Percentiles rank a stretch among this genome's conserved stretches.
These are phyloP conservation scores for Sugiyamaella xylanicola DNA, from an alignment of 1,139 yeast genomes.

Conservation along the genomic window DNA sequence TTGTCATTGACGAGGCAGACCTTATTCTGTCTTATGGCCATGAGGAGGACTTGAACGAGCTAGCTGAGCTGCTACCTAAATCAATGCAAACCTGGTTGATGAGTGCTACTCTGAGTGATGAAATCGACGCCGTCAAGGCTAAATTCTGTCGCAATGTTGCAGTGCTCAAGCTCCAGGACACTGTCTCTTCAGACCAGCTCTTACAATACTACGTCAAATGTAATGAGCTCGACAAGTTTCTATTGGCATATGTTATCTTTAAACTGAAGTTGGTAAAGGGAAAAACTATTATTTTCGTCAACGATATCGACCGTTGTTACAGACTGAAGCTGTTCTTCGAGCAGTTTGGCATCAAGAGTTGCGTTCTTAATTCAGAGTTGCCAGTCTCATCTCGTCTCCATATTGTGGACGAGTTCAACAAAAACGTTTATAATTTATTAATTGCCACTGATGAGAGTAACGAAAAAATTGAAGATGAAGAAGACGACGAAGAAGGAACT, in stretches of 20 bases:
- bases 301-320: slow-evolving; percentile 93
- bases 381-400: slow-evolving; percentile 93
- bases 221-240: slow-evolving; percentile 87
- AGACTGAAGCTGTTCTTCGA: slow-evolving; percentile 86
- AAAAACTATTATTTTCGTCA: slow-evolving; percentile 86
- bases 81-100: slow-evolving; percentile 86
- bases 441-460: slow-evolving; percentile 93
- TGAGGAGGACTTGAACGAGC: slow-evolving; percentile 69
- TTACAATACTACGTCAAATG: slow-evolving; percentile 86
- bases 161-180: slow-evolving; percentile 62
- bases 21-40: slow-evolving; percentile 88
- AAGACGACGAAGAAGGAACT: slow-evolving; percentile 36
- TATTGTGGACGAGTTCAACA: slow-evolving; percentile 93
- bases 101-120: slow-evolving; percentile 96
- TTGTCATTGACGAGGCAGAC: slow-evolving; percentile 96
- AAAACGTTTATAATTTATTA: slow-evolving; percentile 78
- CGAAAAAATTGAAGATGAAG: slow-evolving; percentile 54
- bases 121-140: slow-evolving; percentile 71
- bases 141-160: slow-evolving; percentile 88
- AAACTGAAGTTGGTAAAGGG: slow-evolving; percentile 89
- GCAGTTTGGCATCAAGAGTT: slow-evolving; percentile 89
- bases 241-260: slow-evolving; percentile 87
- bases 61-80: slow-evolving; percentile 65
- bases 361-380: slow-evolving; percentile 88
- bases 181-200: slow-evolving; percentile 46